These are phyloP conservation scores for Chrysochromulina parva DNA, from an alignment of 78 protist species.

Conservation along the genomic window DNA sequence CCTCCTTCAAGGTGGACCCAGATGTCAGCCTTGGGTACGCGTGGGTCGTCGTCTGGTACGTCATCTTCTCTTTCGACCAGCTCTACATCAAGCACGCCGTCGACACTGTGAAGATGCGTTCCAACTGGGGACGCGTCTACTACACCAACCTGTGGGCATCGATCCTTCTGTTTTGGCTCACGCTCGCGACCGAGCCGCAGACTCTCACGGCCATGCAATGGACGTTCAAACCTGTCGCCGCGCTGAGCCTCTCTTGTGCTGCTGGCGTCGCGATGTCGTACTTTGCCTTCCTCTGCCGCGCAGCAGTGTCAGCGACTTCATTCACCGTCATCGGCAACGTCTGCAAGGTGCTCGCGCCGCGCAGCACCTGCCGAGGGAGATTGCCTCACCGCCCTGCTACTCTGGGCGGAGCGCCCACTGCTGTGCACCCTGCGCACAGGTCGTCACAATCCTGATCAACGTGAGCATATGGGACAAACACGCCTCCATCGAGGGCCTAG, in stretches of 20 bases:
- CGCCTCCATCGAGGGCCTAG: background rate
- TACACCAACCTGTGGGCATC: background rate
- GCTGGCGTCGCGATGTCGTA: background rate
- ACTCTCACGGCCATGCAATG: too few relatives aligned
- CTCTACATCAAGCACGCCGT: conserved; percentile 35
- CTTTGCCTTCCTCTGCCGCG: conserved; percentile 21
- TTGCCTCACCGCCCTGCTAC: too few relatives aligned
- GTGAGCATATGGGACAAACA: background rate
- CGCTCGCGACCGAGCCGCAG: too few relatives aligned
- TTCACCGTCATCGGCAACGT: conserved; percentile 19
- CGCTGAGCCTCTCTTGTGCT: background rate
- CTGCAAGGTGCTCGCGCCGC: background rate
- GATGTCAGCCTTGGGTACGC: background rate
- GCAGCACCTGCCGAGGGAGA: too few relatives aligned
- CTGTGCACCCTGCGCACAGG: too few relatives aligned
- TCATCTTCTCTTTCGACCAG: conserved; percentile 13
- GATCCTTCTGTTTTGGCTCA: background rate
- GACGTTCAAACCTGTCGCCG: background rate
- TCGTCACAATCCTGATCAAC: background rate
- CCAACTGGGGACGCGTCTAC: conserved; percentile 28
- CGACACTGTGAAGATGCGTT: background rate
- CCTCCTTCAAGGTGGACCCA: background rate
- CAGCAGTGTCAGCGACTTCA: background rate
- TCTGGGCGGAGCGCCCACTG: too few relatives aligned
- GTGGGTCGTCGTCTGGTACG: background rate